These are phyloP conservation scores for Mucor circinelloides DNA, from an alignment of 371 early-diverging fungal species.

Conservation along the genomic window DNA sequence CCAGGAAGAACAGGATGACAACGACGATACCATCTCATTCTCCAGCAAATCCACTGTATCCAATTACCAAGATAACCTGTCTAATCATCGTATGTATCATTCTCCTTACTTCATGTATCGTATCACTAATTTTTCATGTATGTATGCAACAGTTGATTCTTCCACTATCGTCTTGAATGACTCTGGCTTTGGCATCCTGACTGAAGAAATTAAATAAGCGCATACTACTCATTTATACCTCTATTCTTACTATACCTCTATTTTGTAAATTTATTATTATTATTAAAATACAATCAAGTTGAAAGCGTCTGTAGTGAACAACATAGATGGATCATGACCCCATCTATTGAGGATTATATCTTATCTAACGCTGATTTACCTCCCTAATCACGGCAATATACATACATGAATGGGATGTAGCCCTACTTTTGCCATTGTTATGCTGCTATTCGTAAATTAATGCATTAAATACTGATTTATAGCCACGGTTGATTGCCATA, in stretches of 20 bases:
- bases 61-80: not conserved
- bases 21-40: conserved; percentile 4
- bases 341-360: no score
- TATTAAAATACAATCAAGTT: no score
- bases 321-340: no score
- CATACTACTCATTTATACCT: not conserved
- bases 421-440: no score
- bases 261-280: not conserved
- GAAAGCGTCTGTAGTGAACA: no score
- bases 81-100: not conserved
- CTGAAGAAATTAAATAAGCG: conserved; percentile 10
- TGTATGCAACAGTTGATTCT: not conserved
- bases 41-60: conserved; percentile 9
- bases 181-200: conserved; percentile 11
- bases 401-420: no score
- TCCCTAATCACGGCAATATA: no score
- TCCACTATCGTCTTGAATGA: conserved; percentile 5
- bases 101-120: not conserved
- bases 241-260: not conserved
- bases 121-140: not conserved
- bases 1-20: not conserved
- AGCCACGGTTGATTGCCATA: no score
- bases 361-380: no score
- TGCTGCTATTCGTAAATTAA: no score
- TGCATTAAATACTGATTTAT: no score